These are phyloP conservation scores for Yarrowia sp. DNA, from an alignment of 805 yeast genomes.

Conservation along the genomic window DNA sequence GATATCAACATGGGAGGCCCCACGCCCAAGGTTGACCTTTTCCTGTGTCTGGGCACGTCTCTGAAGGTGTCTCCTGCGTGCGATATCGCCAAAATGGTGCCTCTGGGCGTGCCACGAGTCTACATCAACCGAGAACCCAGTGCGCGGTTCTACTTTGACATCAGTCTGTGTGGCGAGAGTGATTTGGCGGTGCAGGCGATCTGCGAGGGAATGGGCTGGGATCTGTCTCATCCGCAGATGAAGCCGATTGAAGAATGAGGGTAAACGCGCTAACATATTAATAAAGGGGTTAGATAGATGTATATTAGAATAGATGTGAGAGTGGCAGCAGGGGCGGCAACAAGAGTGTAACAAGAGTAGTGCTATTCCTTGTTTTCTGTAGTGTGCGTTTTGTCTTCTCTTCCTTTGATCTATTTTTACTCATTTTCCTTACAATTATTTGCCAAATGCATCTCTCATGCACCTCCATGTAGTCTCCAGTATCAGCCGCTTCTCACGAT, in stretches of 20 bases:
- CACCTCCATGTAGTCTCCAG: neutral
- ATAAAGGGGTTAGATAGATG: conserved; percentile 21
- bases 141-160: conserved; percentile 78
- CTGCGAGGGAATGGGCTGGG: conserved; percentile 65
- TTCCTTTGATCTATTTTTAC: too few relatives aligned
- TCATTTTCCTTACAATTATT: too few relatives aligned
- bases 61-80: conserved; percentile 91
- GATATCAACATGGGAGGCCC: conserved; percentile 60
- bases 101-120: conserved; percentile 79
- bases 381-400: too few relatives aligned
- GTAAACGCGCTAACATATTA: neutral
- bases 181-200: conserved; percentile 80
- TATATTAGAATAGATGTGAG: conserved; percentile 16
- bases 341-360: neutral
- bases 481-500: too few relatives aligned
- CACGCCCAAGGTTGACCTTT: conserved; percentile 70
- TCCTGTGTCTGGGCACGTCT: conserved; percentile 89
- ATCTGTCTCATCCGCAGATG: conserved; percentile 62
- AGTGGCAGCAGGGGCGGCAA: too few relatives aligned
- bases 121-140: conserved; percentile 80
- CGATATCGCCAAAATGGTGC: conserved; percentile 78
- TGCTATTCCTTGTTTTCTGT: too few relatives aligned
- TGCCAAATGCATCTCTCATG: neutral
- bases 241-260: conserved; percentile 40
- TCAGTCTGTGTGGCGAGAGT: conserved; percentile 77